Base-by-base conservation (phyloP, 108 stramenopile species). In the Seminavis robusta region DNA sequence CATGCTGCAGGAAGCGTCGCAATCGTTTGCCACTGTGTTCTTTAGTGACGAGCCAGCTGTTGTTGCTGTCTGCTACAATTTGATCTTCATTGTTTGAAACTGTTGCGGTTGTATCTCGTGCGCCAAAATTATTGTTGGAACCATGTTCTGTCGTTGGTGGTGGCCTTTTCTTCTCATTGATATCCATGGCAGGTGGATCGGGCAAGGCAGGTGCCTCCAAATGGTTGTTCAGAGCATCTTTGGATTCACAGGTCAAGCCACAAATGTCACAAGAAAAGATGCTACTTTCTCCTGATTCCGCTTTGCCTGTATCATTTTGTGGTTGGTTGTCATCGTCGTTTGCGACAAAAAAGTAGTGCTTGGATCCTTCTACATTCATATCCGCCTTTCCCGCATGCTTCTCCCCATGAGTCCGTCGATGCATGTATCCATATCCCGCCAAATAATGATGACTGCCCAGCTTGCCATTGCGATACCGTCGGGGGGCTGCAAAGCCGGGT, bases 321-420 rank as follows among this genome's bases (percentile, higher is more conserved):
- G 26, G 21, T 27, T 2, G 32, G 10, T 11, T 49, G 8, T 25
- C 33, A 5, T 52, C 25, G 26, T 33, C 8, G n/a, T 52, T 54
- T 37, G 15, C 25, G 15, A n/a, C 65, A 70, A 79, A 77, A 2
- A 80, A 63, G 46, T 55, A 81, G 54, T 81, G 78, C 32, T 49
- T 51, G 40, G 77, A 79, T 38, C 71, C 71, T 11, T 67, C 52
- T 0, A 82, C 78, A 62, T 75, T 74, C 47, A 71, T 73, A 42
- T 81, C 77, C 17, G 29, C 66, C 2, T 48, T 52, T 36, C 79
- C 79, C 29, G 47, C 36, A 42, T 68, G 71, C 26, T 27, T 34
- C n/a, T 74, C 79, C 7, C 85, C 85, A 20, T 63, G 74, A 2
- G 86, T 88, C 9, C 80, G 70, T 7, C 77, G 77, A 71, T 88